Evolutionary conservation across 2,329 filamentous ascomycete species (phyloP), one percentile per base, ranked within the genome.

Genomic region (Spiromastix sp.): DNA sequence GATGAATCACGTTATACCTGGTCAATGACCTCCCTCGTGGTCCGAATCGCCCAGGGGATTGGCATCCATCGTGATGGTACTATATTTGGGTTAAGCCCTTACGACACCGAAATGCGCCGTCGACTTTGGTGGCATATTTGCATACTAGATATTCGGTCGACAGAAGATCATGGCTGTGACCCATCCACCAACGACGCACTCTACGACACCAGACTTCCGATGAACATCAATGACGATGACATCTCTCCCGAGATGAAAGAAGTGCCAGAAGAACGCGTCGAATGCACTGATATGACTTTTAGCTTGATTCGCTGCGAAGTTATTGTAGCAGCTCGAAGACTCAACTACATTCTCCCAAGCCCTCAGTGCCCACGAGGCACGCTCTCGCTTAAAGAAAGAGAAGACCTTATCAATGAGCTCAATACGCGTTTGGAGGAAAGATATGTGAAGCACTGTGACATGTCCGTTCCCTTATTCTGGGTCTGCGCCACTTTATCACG

Each of bases 401-500:
- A 62, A 32, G 54, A 54, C 12, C 45, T 71, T 52, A 64, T 77
- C 10, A 61, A 74, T 29, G 60, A 68, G 3, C 60, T 72, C 20
- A 71, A 72, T 39, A 61, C 65, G 20, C 64, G 62, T n/a, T 59
- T 77, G 10, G 70, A 77, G 44, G 56, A 67, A 25, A 68, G 67
- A 36, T 76, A 75, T 43, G 56, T 77, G 13, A 57, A 59, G 24
- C 62, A 76, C 38, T 68, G 68, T 34, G 56, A 71, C 37, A 64
- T 67, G 49, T 60, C 42, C 12, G 55, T 72, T 30, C 66, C 71
- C 0, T 59, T 84, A 1, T 77, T 77, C 42, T 84, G 79, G 77
- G 72, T 81, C 17, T 72, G 72, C 5, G 77, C 74, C 3, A 81
- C 80, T 18, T 67, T 84, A 16, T 71, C 75, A 3, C 73, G 81